phyloP scores from a whole-genome alignment of 495 filamentous ascomycete genomes.

The Entonaema liquescens region DNA sequence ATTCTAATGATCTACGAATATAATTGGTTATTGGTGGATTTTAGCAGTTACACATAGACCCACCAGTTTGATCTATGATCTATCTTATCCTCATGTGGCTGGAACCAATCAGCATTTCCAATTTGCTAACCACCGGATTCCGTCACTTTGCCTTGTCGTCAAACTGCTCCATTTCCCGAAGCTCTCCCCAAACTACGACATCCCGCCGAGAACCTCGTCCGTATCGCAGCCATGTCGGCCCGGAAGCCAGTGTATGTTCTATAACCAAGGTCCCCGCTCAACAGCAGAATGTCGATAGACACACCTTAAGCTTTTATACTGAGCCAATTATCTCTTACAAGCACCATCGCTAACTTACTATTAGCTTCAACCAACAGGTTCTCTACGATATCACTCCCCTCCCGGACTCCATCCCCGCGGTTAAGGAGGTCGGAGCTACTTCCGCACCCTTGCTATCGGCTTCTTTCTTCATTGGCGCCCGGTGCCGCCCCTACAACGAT shows the following conservation, averaged over 20 bases:
- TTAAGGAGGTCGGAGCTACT: conserved; percentile 88
- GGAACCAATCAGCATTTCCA: conserved; percentile 45
- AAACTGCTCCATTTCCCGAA: conserved; percentile 38
- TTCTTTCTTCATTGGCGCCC: conserved; percentile 95
- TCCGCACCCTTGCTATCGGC: conserved; percentile 92
- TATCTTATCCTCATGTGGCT: conserved; percentile 39
- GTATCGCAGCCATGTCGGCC: conserved; percentile 57
- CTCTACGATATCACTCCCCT: conserved; percentile 97
- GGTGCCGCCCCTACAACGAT: conserved; percentile 95
- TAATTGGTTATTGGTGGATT: not conserved
- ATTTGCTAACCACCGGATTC: conserved; percentile 43
- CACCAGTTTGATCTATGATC: not conserved
- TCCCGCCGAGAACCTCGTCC: conserved; percentile 26
- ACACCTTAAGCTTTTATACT: not conserved
- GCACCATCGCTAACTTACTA: conserved; percentile 30
- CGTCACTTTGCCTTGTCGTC: conserved; percentile 12
- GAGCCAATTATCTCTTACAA: conserved; percentile 14
- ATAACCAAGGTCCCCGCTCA: not conserved
- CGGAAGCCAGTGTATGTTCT: conserved; percentile 59
- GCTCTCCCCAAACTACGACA: conserved; percentile 35
- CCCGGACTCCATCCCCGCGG: conserved; percentile 86
- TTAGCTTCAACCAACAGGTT: conserved; percentile 90
- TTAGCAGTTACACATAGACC: not conserved
- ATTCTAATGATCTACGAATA: not conserved
- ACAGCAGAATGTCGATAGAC: conserved; percentile 35